Evolutionary conservation across 2,329 filamentous ascomycete genomes (phyloP), one percentile per base, ranked within the genome.

Genomic region (Cladosporium sp.): DNA sequence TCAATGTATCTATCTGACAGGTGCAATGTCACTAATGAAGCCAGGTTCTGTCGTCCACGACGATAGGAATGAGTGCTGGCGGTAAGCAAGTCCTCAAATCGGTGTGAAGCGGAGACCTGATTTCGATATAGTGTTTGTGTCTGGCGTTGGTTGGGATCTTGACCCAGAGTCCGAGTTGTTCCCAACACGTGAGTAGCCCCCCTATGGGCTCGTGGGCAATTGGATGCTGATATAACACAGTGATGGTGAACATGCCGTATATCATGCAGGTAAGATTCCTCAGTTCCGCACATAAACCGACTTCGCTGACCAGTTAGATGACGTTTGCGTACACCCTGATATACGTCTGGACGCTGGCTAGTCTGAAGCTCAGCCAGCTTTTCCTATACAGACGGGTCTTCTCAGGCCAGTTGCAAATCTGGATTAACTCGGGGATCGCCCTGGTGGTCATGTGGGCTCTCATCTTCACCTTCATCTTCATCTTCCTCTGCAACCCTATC

Each of bases 371-470:
- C 16, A 48, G 45, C 19, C 45, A 48, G 25, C 18, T 48, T 1
- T 48, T 32, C 25, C 45, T 48, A 11, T 48, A 48, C 36, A 39
- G 22, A 13, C 45, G 45, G 3, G 45, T 48, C 25, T 48, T 48
- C 29, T 30, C 45, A 4, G 4, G 38, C n/a, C 45, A 48, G 7
- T 20, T 48, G n/a, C 9, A 25, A 7, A 13, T 39, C 25, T 48
- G 36, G 45, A 48, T 48, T n/a, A 13, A 27, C 5, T 35, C 45
- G 3, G 45, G 27, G 9, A 32, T 33, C 4, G 29, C 45, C 15
- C 33, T 48, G 7, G 36, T 48, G 25, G 15, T 40, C 7, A 19
- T 16, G 1, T 48, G 45, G 45, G 45, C 22, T 7, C 8, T 48
- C 16, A 20, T 40, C 18, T 48, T 48, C 18, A 48, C 45, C 27